Conservation (phyloP, 2,329 filamentous ascomycete genomes). For the Exophiala calicioides region DNA sequence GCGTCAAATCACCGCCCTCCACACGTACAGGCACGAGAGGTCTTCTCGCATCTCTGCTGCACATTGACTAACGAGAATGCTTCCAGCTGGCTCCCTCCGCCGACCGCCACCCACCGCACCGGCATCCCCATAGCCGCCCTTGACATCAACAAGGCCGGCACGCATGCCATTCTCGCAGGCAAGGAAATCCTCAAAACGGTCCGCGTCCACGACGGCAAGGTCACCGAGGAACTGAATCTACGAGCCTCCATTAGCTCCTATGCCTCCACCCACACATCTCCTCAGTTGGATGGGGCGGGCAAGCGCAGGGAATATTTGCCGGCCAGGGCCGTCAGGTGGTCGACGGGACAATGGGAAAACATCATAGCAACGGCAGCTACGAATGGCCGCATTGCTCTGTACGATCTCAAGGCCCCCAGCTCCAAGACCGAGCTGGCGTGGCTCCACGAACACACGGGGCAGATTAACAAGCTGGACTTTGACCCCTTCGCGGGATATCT, state of each 20-base stretch:
- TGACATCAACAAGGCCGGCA: constrained; percentile 63
- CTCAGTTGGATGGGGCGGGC: constrained; percentile 42
- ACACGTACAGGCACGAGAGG: constrained; percentile 23
- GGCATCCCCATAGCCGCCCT: constrained; percentile 64
- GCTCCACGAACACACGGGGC: constrained; percentile 64
- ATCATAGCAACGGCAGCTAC: constrained; percentile 65
- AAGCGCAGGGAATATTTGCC: constrained; percentile 61
- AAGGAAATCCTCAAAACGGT: constrained; percentile 68
- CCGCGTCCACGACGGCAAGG: constrained; percentile 57
- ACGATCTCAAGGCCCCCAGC: constrained; percentile 51
- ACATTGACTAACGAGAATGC: constrained; percentile 38
- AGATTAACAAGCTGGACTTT: constrained; percentile 66
- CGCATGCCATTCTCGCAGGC: constrained; percentile 65
- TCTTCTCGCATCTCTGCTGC: constrained; percentile 40
- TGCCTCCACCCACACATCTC: constrained; percentile 53
- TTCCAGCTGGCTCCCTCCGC: constrained; percentile 30
- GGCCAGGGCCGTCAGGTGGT: constrained; percentile 68
- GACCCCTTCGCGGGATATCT: constrained; percentile 62
- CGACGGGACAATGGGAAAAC: constrained; percentile 60
- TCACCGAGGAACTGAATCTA: constrained; percentile 64
- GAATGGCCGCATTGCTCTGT: constrained; percentile 66
- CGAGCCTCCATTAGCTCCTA: constrained; percentile 61
- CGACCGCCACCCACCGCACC: constrained; percentile 63
- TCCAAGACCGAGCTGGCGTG: constrained; percentile 63
- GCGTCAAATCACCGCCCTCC: constrained; percentile 23